These are phyloP conservation scores for Amphicarpaea edgeworthii DNA, from an alignment of 306 rosid species.

Conservation along the genomic window DNA sequence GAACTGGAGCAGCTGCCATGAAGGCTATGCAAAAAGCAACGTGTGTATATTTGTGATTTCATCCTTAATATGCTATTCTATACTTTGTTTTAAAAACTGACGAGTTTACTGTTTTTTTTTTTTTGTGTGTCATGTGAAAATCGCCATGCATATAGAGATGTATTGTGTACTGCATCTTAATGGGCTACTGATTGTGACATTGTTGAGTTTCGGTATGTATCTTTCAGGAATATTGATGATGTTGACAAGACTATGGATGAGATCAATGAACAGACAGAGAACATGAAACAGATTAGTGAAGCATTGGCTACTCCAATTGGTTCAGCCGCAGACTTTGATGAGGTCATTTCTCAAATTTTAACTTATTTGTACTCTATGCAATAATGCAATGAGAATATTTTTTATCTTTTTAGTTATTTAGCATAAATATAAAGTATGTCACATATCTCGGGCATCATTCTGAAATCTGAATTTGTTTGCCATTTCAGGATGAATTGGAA, in stretches of 20 bases:
- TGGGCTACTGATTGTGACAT: slow-evolving; percentile 22
- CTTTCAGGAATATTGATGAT: slow-evolving; percentile 87
- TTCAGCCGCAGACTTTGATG: slow-evolving; percentile 89
- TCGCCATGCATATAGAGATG: slow-evolving; percentile 1
- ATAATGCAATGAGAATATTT: background rate
- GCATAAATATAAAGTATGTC: slow-evolving; percentile 2
- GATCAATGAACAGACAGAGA: slow-evolving; percentile 96
- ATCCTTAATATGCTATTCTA: background rate
- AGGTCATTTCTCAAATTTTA: slow-evolving; percentile 58
- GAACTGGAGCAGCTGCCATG: slow-evolving; percentile 98
- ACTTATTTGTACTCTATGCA: background rate
- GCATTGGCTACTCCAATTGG: slow-evolving; percentile 93
- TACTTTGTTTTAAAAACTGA: slow-evolving; percentile 20
- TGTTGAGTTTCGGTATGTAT: slow-evolving; percentile 34
- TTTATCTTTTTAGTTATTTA: background rate
- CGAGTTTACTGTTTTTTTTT: background rate
- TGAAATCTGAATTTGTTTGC: slow-evolving; percentile 31
- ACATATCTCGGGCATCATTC: slow-evolving; percentile 32
- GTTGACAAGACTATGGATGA: slow-evolving; percentile 99
- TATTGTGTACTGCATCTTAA: slow-evolving; percentile 17
- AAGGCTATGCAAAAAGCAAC: slow-evolving; percentile 98
- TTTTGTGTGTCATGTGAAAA: slow-evolving; percentile 2
- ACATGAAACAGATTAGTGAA: slow-evolving; percentile 98
- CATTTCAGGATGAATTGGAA: slow-evolving; percentile 90
- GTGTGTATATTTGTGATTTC: slow-evolving; percentile 52